Evolutionary conservation across 139 green algal genomes (phyloP), one percentile per base, ranked within the genome.

Genomic region (Diplosphaera chodatii): DNA sequence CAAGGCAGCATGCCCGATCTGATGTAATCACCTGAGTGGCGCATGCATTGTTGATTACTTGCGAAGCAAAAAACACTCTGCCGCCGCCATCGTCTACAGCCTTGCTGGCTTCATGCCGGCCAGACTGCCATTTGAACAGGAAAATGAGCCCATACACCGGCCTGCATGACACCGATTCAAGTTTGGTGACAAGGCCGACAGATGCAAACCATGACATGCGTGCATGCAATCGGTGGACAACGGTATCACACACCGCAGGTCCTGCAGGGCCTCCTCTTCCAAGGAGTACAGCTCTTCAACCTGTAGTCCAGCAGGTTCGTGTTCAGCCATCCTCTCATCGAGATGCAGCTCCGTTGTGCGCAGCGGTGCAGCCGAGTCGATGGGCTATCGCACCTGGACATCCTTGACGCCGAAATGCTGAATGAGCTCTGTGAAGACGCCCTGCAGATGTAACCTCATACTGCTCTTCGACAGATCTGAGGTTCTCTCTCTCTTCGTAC

Each of bases 101-200:
- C 22, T 65, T 70, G 22, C 84, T 74, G 6, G 82, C 63, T 20
- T 85, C 75, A 1, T 75, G 32, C 32, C 83, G 82, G 66, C 98
- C 93, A 16, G 85, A 70, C 25, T 81, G 78, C 87, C 87, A 99
- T 79, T 99, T 99, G 87, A 99, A 99, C 33, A 99, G 84, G 73
- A 99, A 99, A 2, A 99, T 93, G 2, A 99, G 80, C 1, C 95
- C 95, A 75, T 97, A 96, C 5, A 99, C 85, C 0, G 93, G 95
- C 65, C 87, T 96, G 85, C 70, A 76, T 1, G 25, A n/a, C n/a
- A n/a, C n/a, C n/a, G n/a, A n/a, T n/a, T n/a, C n/a, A n/a, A n/a
- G n/a, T n/a, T n/a, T n/a, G n/a, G n/a, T n/a, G n/a, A 48, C 37
- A 48, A 48, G 37, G 10, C 37, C 37, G 37, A 6, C 10, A 48